Evolutionary conservation across 1,284 basidiomycete genomes (phyloP).

Genomic region (Xerocomus amazonicus): DNA sequence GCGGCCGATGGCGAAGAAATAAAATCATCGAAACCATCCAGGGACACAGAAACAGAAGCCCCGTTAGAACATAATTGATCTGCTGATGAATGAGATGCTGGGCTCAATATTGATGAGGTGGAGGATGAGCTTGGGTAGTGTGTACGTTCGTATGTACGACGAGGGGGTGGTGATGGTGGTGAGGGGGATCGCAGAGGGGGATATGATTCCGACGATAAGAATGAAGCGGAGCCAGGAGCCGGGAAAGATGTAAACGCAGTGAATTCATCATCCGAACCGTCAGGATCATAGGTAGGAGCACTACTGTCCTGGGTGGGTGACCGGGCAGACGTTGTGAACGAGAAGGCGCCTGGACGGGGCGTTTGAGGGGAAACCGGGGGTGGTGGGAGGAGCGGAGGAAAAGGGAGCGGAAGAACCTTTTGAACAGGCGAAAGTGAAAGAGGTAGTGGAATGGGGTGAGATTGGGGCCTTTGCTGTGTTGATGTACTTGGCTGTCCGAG

Average conservation of each 20-base stretch:
- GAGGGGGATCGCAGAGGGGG: constrained; percentile 14
- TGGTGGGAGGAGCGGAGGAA: constrained; percentile 31
- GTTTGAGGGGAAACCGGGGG: constrained; percentile 32
- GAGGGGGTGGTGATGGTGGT: constrained; percentile 31
- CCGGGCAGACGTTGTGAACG: background rate
- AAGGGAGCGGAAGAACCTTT: constrained; percentile 15
- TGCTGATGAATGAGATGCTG: constrained; percentile 24
- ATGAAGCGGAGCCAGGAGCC: constrained; percentile 7
- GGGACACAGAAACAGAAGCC: constrained; percentile 24
- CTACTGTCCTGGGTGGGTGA: constrained; percentile 2
- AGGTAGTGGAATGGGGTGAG: constrained; percentile 10
- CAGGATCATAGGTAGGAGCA: constrained; percentile 5
- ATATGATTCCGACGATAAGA: constrained; percentile 5
- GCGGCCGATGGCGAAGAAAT: constrained; percentile 31
- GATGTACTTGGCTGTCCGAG: constrained; percentile 1
- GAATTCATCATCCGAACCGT: constrained; percentile 31
- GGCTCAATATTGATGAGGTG: constrained; percentile 30
- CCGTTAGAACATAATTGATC: constrained; percentile 21
- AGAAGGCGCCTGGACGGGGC: constrained; percentile 19
- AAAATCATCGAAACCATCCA: constrained; percentile 49
- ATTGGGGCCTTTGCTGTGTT: constrained; percentile 3
- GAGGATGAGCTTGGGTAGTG: constrained; percentile 27
- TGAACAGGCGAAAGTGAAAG: constrained; percentile 11
- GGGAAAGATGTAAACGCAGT: constrained; percentile 28
- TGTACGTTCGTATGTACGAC: constrained; percentile 24